phyloP scores from a whole-genome alignment of 371 early-diverging fungal species.

The Apophysomyces elegans region DNA sequence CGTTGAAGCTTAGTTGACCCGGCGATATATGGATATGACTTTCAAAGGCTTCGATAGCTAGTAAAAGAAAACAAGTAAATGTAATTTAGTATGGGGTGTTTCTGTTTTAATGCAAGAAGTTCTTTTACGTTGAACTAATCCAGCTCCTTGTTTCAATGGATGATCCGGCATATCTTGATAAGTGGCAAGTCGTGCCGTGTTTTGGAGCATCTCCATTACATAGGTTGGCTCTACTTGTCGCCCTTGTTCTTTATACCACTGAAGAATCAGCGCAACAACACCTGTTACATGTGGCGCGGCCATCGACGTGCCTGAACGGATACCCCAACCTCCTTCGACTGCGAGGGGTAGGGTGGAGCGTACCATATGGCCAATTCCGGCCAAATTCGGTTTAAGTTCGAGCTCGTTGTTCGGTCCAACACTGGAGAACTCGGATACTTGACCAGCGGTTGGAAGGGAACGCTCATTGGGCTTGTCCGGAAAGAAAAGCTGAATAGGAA shows the following conservation, averaged over 20 bases:
- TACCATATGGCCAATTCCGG: constrained; percentile 73
- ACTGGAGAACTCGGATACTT: constrained; percentile 56
- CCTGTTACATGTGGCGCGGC: constrained; percentile 81
- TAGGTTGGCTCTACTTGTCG: constrained; percentile 10
- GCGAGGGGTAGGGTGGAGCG: constrained; percentile 65
- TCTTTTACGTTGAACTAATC: constrained; percentile 66
- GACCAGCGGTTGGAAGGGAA: constrained; percentile 35
- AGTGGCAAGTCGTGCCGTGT: constrained; percentile 46
- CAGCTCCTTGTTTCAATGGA: constrained; percentile 72
- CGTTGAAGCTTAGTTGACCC: constrained; percentile 70
- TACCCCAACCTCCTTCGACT: constrained; percentile 51
- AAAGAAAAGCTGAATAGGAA: constrained; percentile 12
- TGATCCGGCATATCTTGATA: constrained; percentile 36
- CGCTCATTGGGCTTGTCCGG: not conserved
- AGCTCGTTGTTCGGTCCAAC: constrained; percentile 49
- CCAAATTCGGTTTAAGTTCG: constrained; percentile 58
- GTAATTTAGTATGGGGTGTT: not conserved
- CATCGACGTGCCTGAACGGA: constrained; percentile 70
- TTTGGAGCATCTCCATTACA: constrained; percentile 52
- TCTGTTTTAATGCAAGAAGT: not conserved
- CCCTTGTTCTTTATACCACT: constrained; percentile 33
- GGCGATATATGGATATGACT: constrained; percentile 62
- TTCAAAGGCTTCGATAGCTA: constrained; percentile 59
- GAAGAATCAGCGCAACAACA: constrained; percentile 62
- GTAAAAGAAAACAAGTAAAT: not conserved